Evolutionary conservation across 768 basidiomycete genomes (phyloP).

Genomic region (Termitomyces sp.): DNA sequence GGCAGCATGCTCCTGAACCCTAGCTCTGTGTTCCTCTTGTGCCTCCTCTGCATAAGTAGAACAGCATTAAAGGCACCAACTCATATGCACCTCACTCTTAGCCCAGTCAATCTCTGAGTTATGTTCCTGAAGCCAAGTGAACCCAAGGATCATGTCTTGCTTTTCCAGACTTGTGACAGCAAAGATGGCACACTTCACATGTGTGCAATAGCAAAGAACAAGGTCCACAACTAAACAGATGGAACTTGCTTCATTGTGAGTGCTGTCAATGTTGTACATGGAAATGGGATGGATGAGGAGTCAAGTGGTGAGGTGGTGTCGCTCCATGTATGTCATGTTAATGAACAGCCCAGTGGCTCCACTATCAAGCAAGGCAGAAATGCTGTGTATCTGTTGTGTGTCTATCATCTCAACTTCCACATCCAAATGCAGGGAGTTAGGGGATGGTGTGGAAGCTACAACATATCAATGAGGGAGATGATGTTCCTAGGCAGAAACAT

Average conservation of each 20-base stretch:
- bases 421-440: background rate
- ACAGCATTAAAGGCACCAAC: background rate
- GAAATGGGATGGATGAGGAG: background rate
- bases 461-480: background rate
- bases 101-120: background rate
- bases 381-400: background rate
- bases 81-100: background rate
- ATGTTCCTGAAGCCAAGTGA: background rate
- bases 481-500: background rate
- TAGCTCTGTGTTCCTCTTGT: background rate
- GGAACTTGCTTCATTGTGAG: background rate
- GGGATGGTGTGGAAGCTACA: background rate
- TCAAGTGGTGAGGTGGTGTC: background rate
- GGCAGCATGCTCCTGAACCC: background rate
- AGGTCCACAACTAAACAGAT: background rate
- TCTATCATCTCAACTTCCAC: background rate
- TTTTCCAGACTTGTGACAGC: background rate
- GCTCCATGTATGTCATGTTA: background rate
- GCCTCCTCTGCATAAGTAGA: background rate
- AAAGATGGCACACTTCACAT: background rate
- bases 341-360: background rate
- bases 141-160: background rate
- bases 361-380: background rate
- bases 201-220: background rate
- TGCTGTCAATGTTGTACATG: background rate